Evolutionary conservation across 805 yeast species (phyloP), one percentile per base, ranked within the genome.

Genomic region (Candida sanyiensis): DNA sequence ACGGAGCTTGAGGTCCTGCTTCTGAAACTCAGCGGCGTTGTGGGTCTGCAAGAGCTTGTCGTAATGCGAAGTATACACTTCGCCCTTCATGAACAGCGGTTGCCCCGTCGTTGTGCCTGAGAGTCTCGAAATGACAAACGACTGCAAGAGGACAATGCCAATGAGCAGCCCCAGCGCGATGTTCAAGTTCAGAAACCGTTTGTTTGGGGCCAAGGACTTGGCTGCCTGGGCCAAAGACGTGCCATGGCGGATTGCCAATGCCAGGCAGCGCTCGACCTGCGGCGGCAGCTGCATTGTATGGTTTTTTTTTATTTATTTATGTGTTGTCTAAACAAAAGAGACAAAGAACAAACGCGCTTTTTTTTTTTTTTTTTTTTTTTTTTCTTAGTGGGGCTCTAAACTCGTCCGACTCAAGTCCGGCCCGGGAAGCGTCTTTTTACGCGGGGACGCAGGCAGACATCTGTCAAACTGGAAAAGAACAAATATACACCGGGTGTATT

Each of bases 171-270:
- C 51, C 12, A 52, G 37, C 18, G 49, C 34, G 15, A 52, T 33
- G 26, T 49, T 47, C 5, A 51, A 21, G 31, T 47, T 49, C 32
- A 50, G 27, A 28, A 52, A 45, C 0, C 55, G 42, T 42, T 43
- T 52, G 42, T 51, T 50, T 2, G 43, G 35, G 6, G 46, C 27
- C 31, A 46, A 18, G 7, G 27, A 27, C 11, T 37, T 30, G 7
- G 33, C n/a, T 3, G 38, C 25, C 7, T 27, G 39, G 3, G 13
- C n/a, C 1, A 40, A 3, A 1, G 45, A 37, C 28, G 46, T 43
- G 2, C 7, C 17, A 20, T 50, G 34, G 35, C 50, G 45, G 5
- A 35, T 10, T 2, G 21, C 31, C 15, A 9, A 20, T 21, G 23
- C 25, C 5, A 29, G 10, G n/a, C 15, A 11, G 9, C 37, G 28